Percentiles rank a stretch among this genome's conserved stretches.
Conservation (phyloP, 495 filamentous ascomycete species). For the Podospora sp. region DNA sequence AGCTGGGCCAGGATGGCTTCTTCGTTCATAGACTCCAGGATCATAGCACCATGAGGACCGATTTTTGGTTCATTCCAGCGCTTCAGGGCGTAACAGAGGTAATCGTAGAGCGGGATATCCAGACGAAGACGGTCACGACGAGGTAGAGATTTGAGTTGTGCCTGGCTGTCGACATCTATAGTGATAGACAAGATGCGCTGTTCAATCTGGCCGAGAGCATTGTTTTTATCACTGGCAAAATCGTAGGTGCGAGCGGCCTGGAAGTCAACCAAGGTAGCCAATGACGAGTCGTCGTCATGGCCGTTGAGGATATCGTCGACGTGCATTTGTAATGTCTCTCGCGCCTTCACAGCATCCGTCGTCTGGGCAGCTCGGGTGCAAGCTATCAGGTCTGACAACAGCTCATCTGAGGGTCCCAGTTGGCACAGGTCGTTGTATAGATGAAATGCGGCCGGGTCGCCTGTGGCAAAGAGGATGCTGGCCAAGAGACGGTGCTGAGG, state of each 20-base stretch:
- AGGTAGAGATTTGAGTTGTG: slow-evolving; percentile 4
- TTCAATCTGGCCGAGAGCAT: slow-evolving; percentile 16
- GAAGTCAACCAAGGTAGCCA: slow-evolving; percentile 2
- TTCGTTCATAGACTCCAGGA: neutral
- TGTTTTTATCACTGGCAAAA: neutral
- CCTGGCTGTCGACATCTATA: neutral
- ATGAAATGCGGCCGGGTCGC: slow-evolving; percentile 20
- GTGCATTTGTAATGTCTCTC: slow-evolving; percentile 3
- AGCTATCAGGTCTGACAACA: neutral
- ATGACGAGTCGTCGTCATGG: neutral
- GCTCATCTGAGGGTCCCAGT: neutral
- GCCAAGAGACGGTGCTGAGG: neutral
- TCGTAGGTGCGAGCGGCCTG: slow-evolving; percentile 16
- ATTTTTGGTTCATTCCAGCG: slow-evolving; percentile 21
- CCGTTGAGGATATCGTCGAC: neutral
- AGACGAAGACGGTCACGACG: slow-evolving; percentile 7
- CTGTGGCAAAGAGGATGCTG: slow-evolving; percentile 19
- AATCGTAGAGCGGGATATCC: slow-evolving; percentile 21
- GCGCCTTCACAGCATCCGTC: slow-evolving; percentile 11
- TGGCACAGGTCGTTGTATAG: slow-evolving; percentile 8
- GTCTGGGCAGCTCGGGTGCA: slow-evolving; percentile 20
- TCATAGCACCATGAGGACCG: too few relatives aligned
- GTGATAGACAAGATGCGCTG: neutral
- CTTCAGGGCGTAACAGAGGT: slow-evolving; percentile 19
- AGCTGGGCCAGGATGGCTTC: slow-evolving; percentile 17